phyloP scores from a whole-genome alignment of 495 filamentous ascomycete genomes.

The Talaromyces wortmannii region DNA sequence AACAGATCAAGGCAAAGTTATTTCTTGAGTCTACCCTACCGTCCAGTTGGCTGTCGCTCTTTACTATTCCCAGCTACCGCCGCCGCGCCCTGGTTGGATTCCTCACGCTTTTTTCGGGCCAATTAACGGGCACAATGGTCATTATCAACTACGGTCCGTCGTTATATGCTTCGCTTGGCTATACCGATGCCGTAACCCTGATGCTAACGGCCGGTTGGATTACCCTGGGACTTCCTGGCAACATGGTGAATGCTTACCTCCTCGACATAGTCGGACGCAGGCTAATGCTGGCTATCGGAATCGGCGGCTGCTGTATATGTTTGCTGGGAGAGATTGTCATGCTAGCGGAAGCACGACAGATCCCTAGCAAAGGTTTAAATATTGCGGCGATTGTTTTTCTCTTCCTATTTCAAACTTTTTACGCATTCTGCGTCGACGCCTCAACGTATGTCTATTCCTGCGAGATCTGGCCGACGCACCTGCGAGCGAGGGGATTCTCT shows the following conservation, averaged over 20 bases:
- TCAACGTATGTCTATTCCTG: background rate
- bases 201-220: background rate
- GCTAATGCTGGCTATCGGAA: slow-evolving; percentile 2
- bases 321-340: slow-evolving; percentile 1
- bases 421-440: background rate
- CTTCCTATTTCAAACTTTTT: background rate
- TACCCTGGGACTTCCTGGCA: background rate
- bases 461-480: slow-evolving; percentile 42
- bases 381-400: slow-evolving; percentile 50
- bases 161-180: slow-evolving; percentile 1
- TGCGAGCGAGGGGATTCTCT: slow-evolving; percentile 46
- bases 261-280: slow-evolving; percentile 42
- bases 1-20: slow-evolving; percentile 62
- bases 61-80: slow-evolving; percentile 48
- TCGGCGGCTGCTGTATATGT: slow-evolving; percentile 5
- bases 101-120: background rate
- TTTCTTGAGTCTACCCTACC: slow-evolving; percentile 46
- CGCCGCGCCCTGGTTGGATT: background rate
- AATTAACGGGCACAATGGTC: too few species aligned
- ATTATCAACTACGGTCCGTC: background rate
- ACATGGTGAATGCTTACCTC: slow-evolving; percentile 43
- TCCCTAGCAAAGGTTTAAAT: background rate
- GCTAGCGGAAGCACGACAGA: background rate
- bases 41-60: slow-evolving; percentile 60
- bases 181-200: background rate